Evolutionary conservation across 129 eudicot species (phyloP).

Genomic region (Saposhnikovia divaricata): DNA sequence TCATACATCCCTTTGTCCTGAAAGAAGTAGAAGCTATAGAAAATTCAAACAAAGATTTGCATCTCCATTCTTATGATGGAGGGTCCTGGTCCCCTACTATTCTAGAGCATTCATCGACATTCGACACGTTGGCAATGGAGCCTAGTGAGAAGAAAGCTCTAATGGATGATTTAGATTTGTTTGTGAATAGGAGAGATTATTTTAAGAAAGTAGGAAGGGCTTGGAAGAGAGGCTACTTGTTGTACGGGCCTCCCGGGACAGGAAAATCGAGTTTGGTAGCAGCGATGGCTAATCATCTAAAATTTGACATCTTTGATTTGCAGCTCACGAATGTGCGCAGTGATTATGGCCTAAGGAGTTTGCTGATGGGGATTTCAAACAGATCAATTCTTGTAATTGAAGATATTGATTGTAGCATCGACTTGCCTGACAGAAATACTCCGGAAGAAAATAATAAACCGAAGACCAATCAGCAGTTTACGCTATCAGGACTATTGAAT

Average conservation of each 20-base stretch:
- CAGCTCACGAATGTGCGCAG: background rate
- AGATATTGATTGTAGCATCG: slow-evolving; percentile 3
- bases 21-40: slow-evolving; percentile 13
- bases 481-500: slow-evolving; percentile 35
- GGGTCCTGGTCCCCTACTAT: background rate
- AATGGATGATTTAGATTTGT: slow-evolving; percentile 4
- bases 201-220: slow-evolving; percentile 8
- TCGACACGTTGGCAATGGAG: slow-evolving; percentile 2
- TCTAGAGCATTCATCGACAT: background rate
- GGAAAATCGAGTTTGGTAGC: slow-evolving; percentile 10
- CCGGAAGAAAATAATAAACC: too few relatives aligned
- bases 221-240: slow-evolving; percentile 14
- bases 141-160: background rate
- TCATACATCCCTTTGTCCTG: slow-evolving; percentile 24
- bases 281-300: slow-evolving; percentile 4
- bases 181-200: slow-evolving; percentile 2
- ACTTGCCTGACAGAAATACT: background rate
- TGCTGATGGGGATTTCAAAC: background rate
- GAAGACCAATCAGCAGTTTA: slow-evolving; percentile 11
- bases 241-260: slow-evolving; percentile 12
- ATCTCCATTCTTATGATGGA: slow-evolving; percentile 17
- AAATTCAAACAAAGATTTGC: slow-evolving; percentile 18
- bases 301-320: slow-evolving; percentile 8
- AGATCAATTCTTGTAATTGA: slow-evolving; percentile 5
- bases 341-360: background rate